These are phyloP conservation scores for Ceratocystis cacaofunesta DNA, from an alignment of 2,329 filamentous ascomycete genomes.

Conservation along the genomic window DNA sequence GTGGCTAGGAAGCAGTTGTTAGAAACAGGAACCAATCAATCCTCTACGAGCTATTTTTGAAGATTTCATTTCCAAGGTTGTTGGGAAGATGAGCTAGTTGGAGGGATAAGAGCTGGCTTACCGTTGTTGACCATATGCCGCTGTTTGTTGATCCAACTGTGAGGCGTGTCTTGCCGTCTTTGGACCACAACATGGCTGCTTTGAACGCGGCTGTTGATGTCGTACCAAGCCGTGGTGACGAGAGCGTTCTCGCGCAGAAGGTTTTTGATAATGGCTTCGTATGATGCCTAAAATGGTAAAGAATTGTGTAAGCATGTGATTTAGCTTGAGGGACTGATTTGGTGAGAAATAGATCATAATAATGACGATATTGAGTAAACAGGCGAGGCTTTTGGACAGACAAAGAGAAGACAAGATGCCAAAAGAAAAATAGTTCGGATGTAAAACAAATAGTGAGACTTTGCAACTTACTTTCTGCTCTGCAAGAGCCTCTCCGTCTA, in stretches of 20 bases:
- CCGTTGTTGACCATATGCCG: slow-evolving; percentile 47
- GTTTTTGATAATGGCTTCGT: slow-evolving; percentile 46
- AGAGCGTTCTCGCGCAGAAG: slow-evolving; percentile 64
- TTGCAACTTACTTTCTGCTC: slow-evolving; percentile 37
- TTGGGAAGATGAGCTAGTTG: not conserved
- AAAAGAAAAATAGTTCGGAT: not conserved
- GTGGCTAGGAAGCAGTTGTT: slow-evolving; percentile 12
- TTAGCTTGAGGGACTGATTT: not conserved
- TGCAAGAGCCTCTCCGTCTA: slow-evolving; percentile 34
- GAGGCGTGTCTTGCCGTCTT: slow-evolving; percentile 56
- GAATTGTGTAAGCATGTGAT: not conserved
- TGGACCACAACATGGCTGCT: slow-evolving; percentile 71
- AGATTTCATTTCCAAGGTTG: no score
- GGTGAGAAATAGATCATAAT: not conserved
- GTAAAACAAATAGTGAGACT: not conserved
- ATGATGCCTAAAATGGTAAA: slow-evolving; percentile 30
- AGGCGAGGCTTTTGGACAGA: not conserved
- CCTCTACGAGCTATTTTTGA: not conserved
- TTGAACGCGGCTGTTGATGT: slow-evolving; percentile 61
- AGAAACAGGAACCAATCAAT: not conserved
- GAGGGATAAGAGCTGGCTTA: slow-evolving; percentile 22
- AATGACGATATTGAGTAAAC: not conserved
- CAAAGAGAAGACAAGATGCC: not conserved
- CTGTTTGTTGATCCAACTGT: slow-evolving; percentile 76
- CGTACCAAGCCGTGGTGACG: slow-evolving; percentile 76